Evolutionary conservation across 176 grass and related monocot genomes (phyloP).

Genomic region (Oryza punctata): DNA sequence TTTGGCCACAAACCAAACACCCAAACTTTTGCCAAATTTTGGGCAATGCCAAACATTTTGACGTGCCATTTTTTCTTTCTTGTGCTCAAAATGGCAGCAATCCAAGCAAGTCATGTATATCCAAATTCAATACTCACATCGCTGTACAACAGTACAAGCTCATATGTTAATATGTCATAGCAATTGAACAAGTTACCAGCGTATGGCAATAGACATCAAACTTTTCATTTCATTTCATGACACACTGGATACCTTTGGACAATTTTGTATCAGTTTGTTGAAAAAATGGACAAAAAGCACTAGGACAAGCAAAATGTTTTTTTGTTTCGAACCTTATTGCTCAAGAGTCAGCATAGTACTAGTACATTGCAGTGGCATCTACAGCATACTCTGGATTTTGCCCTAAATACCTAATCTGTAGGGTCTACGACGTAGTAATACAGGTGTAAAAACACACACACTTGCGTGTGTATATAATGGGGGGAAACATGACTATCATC

Average conservation of each 20-base stretch:
- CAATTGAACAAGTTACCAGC: neutral
- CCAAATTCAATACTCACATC: neutral
- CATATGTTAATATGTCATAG: neutral
- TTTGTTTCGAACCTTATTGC: neutral
- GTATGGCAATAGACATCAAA: neutral
- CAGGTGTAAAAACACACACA: neutral
- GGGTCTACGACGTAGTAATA: neutral
- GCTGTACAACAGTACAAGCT: neutral
- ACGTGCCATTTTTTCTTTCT: no score
- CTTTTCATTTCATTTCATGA: neutral
- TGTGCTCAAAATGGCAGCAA: no score
- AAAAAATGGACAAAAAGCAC: neutral
- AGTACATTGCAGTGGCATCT: constrained; percentile 21
- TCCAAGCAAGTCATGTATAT: neutral
- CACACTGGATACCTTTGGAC: neutral
- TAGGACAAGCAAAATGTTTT: neutral
- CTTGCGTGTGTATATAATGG: neutral
- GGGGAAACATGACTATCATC: neutral
- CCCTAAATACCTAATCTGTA: constrained; percentile 26
- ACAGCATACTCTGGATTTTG: neutral
- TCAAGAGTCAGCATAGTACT: neutral
- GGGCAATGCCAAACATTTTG: no score
- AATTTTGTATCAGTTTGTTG: neutral
- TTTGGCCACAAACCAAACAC: no score
- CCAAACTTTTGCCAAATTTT: no score